Percentiles rank a stretch among this genome's conserved stretches.
These are phyloP conservation scores for Elasticomyces elasticus DNA, from an alignment of 495 filamentous ascomycete species.

Conservation along the genomic window DNA sequence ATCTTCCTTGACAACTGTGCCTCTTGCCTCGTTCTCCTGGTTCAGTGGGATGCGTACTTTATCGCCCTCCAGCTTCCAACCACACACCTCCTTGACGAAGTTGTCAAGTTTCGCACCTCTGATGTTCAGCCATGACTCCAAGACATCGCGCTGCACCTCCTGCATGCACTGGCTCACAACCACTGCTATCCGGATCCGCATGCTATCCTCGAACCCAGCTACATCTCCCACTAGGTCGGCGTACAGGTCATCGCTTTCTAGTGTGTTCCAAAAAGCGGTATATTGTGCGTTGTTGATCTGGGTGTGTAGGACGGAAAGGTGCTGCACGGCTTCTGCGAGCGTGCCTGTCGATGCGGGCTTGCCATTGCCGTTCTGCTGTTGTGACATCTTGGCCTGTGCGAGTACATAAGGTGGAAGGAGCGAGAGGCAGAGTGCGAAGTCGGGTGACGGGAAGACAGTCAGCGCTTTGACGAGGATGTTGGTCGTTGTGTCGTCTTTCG, in stretches of 20 bases:
- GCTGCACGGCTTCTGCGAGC: constrained; percentile 77
- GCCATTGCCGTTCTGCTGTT: constrained; percentile 40
- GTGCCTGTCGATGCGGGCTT: constrained; percentile 16
- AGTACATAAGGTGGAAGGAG: constrained; percentile 76
- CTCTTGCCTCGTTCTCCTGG: constrained; percentile 97
- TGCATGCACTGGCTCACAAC: constrained; percentile 82
- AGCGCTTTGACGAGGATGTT: constrained; percentile 97
- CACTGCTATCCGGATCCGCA: constrained; percentile 82
- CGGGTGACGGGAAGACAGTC: constrained; percentile 91
- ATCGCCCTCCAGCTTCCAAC: constrained; percentile 63
- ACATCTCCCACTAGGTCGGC: constrained; percentile 92
- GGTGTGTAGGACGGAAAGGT: constrained; percentile 71
- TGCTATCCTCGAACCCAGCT: constrained; percentile 90
- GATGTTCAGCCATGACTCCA: constrained; percentile 84
- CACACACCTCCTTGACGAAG: constrained; percentile 75
- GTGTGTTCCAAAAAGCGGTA: constrained; percentile 80
- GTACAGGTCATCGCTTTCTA: constrained; percentile 91
- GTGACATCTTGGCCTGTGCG: constrained; percentile 37
- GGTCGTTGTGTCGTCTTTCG: constrained; percentile 91
- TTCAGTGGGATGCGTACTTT: constrained; percentile 75
- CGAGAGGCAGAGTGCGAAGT: constrained; percentile 87
- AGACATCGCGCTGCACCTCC: constrained; percentile 61
- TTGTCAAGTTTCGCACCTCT: constrained; percentile 60
- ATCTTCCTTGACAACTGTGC: constrained; percentile 88
- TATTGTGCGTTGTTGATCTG: constrained; percentile 82